A percentile compares a stretch with the other conserved stretches of the same genome.
Evolutionary conservation across 2,329 filamentous ascomycete genomes (phyloP).

Genomic region (Botrytis fragariae): DNA sequence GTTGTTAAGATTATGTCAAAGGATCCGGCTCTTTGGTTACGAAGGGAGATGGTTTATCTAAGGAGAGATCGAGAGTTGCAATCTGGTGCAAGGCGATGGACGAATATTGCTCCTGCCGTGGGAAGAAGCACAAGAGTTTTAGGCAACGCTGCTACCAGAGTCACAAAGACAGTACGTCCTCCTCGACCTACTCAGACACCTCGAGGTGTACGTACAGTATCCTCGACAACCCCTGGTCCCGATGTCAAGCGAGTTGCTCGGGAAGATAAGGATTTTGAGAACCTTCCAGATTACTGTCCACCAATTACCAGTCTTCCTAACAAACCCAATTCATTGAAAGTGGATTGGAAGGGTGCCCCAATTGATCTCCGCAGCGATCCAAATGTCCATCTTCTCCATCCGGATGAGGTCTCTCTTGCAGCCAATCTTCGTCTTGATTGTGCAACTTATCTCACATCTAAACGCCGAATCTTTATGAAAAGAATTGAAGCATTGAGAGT

Average conservation of each 20-base stretch:
- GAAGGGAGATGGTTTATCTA: slow-evolving; percentile 34
- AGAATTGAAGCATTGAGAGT: slow-evolving; percentile 64
- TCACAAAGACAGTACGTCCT: slow-evolving; percentile 18
- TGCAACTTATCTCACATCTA: slow-evolving; percentile 87
- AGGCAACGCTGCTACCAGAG: slow-evolving; percentile 15
- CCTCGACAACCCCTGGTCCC: slow-evolving; percentile 36
- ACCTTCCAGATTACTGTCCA: slow-evolving; percentile 71
- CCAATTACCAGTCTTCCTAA: slow-evolving; percentile 62
- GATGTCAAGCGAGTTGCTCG: slow-evolving; percentile 57
- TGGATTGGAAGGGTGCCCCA: slow-evolving; percentile 81
- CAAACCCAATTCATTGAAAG: slow-evolving; percentile 70
- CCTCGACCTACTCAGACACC: slow-evolving; percentile 22
- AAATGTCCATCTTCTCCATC: slow-evolving; percentile 67
- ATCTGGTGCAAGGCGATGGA: slow-evolving; percentile 29
- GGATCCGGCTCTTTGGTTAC: slow-evolving; percentile 32
- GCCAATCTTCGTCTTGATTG: slow-evolving; percentile 78
- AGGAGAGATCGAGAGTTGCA: slow-evolving; percentile 31
- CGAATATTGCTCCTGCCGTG: slow-evolving; percentile 33
- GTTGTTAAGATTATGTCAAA: slow-evolving; percentile 42
- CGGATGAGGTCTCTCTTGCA: slow-evolving; percentile 74
- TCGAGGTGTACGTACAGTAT: slow-evolving; percentile 15
- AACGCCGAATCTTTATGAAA: slow-evolving; percentile 83
- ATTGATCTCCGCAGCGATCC: slow-evolving; percentile 74
- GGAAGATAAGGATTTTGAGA: slow-evolving; percentile 78
- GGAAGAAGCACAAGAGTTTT: slow-evolving; percentile 2